phyloP scores from a whole-genome alignment of 305 asterid species.

The Solanum hybrid region DNA sequence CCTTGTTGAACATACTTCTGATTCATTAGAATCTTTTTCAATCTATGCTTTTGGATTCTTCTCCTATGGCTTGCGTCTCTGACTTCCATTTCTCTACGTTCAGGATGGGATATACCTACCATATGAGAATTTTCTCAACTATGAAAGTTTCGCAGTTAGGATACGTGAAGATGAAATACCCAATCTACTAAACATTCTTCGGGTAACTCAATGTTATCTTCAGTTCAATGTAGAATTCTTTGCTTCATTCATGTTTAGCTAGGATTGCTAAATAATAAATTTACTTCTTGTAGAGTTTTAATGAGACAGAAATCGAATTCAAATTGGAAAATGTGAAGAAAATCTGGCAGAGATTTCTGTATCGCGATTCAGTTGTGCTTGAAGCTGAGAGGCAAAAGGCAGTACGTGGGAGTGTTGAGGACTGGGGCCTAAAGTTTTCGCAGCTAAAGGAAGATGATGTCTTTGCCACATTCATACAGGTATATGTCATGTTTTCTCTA shows the following conservation, averaged over 20 bases:
- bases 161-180: slow-evolving; percentile 85
- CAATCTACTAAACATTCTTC: slow-evolving; percentile 52
- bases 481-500: slow-evolving; percentile 9
- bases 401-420: slow-evolving; percentile 37
- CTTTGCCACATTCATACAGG: slow-evolving; percentile 78
- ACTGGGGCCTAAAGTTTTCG: slow-evolving; percentile 56
- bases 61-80: background rate
- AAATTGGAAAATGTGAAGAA: slow-evolving; percentile 67
- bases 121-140: slow-evolving; percentile 74
- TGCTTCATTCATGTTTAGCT: background rate
- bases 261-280: background rate
- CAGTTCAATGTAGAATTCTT: slow-evolving; percentile 1
- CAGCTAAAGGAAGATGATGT: slow-evolving; percentile 66
- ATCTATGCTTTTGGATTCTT: background rate
- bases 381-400: slow-evolving; percentile 83
- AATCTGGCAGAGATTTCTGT: slow-evolving; percentile 89
- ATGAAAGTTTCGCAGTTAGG: slow-evolving; percentile 85
- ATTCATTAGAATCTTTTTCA: background rate
- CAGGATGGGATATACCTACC: slow-evolving; percentile 96
- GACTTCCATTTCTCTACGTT: slow-evolving; percentile 3
- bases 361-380: slow-evolving; percentile 67
- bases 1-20: background rate
- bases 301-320: slow-evolving; percentile 65
- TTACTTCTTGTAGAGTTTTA: slow-evolving; percentile 39
- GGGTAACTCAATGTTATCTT: slow-evolving; percentile 43